Evolutionary conservation across 2,329 filamentous ascomycete species (phyloP), one percentile per base, ranked within the genome.

Genomic region (Trichoderma citrinoviride): DNA sequence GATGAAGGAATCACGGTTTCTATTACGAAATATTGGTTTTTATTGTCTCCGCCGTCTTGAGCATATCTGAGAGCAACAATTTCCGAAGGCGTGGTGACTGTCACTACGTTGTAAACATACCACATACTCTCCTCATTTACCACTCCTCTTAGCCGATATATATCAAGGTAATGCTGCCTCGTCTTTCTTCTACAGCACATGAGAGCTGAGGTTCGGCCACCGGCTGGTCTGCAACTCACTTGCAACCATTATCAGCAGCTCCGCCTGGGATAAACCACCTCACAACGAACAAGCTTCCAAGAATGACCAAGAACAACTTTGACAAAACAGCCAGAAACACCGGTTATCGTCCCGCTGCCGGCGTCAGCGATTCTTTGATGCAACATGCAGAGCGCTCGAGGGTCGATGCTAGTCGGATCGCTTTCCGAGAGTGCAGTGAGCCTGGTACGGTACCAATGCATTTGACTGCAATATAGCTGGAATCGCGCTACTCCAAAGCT

Each of bases 401-500:
- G 40, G 21, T 50, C 19, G 44, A 49, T 49, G 21, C 44, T 37
- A n/a, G 44, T 40, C 56, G 56, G 56, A 41, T 41, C 21, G 8
- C 56, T n/a, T 50, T 33, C 56, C 56, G 56, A 60, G 41, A 60
- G 50, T 60, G 14, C 56, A 60, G 44, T 60, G 19, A 29, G 33
- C 46, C 33, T 50, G 49, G 10, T 27, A 3, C 37, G 10, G 37
- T 40, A 12, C 37, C n/a, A 14, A n/a, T 40, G 17, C 56, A 41
- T 40, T 21, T 49, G 33, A 49, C 44, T n/a, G 50, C 12, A 23
- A 40, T 37, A 14, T 10, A 14, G 40, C n/a, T 23, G 40, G 53
- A 15, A 50, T 25, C 14, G 33, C 23, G 25, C 33, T 17, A 43
- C 4, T 21, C 49, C 27, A 6, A 41, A 8, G 7, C 10, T 14